A percentile compares a stretch with the other conserved stretches of the same genome.
These are phyloP conservation scores for Aureobasidium sp. DNA, from an alignment of 2,329 filamentous ascomycete genomes.

Conservation along the genomic window DNA sequence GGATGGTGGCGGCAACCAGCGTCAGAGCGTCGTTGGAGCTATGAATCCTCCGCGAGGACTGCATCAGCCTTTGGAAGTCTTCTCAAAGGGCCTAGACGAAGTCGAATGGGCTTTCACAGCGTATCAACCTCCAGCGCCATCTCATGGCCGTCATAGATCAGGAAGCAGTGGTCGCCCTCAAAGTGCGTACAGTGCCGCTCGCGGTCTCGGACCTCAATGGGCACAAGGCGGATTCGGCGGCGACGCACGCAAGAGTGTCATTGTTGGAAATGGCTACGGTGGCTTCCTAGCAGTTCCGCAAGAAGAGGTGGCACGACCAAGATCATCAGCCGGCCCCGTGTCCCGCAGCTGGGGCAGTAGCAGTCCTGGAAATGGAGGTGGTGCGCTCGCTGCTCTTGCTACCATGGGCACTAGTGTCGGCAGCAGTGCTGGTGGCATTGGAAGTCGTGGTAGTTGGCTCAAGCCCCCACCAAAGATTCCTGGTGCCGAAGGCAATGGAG, in stretches of 20 bases:
- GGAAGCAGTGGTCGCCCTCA: slow-evolving; percentile 39
- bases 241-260: slow-evolving; percentile 52
- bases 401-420: slow-evolving; percentile 16
- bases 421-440: slow-evolving; percentile 13
- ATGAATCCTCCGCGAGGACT: slow-evolving; percentile 33
- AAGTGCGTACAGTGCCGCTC: slow-evolving; percentile 39
- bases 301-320: slow-evolving; percentile 36
- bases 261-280: slow-evolving; percentile 62
- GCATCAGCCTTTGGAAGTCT: slow-evolving; percentile 54
- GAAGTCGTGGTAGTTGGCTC: slow-evolving; percentile 20
- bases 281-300: slow-evolving; percentile 59
- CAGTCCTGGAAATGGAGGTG: slow-evolving; percentile 19
- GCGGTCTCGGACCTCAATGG: slow-evolving; percentile 49
- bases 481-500: slow-evolving; percentile 17
- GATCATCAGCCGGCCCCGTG: slow-evolving; percentile 19
- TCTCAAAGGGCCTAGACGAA: slow-evolving; percentile 60
- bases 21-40: slow-evolving; percentile 1
- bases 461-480: slow-evolving; percentile 26
- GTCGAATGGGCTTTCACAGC: slow-evolving; percentile 62
- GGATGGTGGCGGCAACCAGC: slow-evolving; percentile 18
- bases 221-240: slow-evolving; percentile 40
- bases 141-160: slow-evolving; percentile 33
- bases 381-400: slow-evolving; percentile 18
- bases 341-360: slow-evolving; percentile 1
- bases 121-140: slow-evolving; percentile 44